Conservation (phyloP, 495 filamentous ascomycete species). For the Penicillium taxi region DNA sequence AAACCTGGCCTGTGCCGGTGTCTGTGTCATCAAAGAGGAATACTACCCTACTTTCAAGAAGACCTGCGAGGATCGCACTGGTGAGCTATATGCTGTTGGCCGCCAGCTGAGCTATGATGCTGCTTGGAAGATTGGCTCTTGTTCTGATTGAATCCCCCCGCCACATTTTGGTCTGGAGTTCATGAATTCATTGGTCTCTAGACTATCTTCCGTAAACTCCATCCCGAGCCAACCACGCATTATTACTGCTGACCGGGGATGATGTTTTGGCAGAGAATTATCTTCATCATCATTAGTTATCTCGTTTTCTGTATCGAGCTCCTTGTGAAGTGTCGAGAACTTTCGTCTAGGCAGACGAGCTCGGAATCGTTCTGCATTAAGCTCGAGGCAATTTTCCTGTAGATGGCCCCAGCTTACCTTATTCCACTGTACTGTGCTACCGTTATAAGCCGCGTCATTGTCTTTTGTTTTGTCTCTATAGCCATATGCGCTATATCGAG, state of each 20-base stretch:
- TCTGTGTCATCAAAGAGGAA: constrained; percentile 37
- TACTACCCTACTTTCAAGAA: background rate
- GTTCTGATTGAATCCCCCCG: no score
- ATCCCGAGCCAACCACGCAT: constrained; percentile 62
- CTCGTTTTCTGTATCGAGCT: background rate
- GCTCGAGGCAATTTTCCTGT: constrained; percentile 50
- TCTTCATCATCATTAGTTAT: background rate
- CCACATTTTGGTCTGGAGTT: constrained; percentile 67
- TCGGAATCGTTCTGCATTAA: constrained; percentile 51
- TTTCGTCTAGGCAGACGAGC: background rate
- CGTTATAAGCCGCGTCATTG: background rate
- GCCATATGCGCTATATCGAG: constrained; percentile 41
- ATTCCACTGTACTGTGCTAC: constrained; percentile 39
- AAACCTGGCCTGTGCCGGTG: no score
- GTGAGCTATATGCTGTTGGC: no score
- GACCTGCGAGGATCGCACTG: constrained; percentile 45
- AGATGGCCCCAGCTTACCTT: constrained; percentile 59
- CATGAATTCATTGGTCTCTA: constrained; percentile 58
- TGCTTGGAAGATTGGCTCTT: no score
- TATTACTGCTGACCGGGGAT: constrained; percentile 53
- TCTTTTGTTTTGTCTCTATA: constrained; percentile 21
- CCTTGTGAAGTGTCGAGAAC: background rate
- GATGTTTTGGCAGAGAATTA: background rate
- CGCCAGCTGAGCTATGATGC: no score
- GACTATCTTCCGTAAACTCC: constrained; percentile 59